These are phyloP conservation scores for Agapanthus africanus DNA, from an alignment of 106 monocot genomes.

Conservation along the genomic window DNA sequence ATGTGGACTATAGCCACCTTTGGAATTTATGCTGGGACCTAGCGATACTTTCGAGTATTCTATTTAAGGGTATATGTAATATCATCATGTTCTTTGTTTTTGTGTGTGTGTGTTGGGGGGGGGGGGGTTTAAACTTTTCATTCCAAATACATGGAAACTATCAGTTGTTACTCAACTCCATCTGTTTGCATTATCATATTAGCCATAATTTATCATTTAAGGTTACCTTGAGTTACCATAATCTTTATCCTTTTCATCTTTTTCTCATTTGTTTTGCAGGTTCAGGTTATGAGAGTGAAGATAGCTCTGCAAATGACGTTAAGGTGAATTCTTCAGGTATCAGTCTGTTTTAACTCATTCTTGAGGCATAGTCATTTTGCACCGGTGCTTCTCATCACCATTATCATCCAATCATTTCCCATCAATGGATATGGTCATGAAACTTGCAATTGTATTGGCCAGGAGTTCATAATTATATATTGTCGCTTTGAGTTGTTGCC, in stretches of 20 bases:
- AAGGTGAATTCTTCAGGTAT: conserved; percentile 43
- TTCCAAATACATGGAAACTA: background rate
- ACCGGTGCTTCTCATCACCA: no score
- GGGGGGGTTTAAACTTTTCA: background rate
- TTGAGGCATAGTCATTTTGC: no score
- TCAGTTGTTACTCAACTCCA: background rate
- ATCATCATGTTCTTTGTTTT: background rate
- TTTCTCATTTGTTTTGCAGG: conserved; percentile 11
- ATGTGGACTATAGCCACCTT: background rate
- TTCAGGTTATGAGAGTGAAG: conserved; percentile 60
- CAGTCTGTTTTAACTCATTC: background rate
- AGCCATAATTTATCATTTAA: background rate
- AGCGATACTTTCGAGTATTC: background rate
- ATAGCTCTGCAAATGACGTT: conserved; percentile 49
- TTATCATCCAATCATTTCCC: no score
- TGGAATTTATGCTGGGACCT: background rate
- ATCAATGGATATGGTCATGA: no score
- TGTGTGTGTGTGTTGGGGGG: background rate
- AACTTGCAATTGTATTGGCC: no score
- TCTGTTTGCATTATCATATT: background rate
- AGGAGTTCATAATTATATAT: no score
- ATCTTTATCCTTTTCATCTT: background rate
- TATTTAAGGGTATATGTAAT: background rate
- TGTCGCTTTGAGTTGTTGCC: no score
- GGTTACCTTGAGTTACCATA: background rate